These are phyloP conservation scores for Pythium brachiatum DNA, from an alignment of 352 stramenopile genomes.

Conservation along the genomic window DNA sequence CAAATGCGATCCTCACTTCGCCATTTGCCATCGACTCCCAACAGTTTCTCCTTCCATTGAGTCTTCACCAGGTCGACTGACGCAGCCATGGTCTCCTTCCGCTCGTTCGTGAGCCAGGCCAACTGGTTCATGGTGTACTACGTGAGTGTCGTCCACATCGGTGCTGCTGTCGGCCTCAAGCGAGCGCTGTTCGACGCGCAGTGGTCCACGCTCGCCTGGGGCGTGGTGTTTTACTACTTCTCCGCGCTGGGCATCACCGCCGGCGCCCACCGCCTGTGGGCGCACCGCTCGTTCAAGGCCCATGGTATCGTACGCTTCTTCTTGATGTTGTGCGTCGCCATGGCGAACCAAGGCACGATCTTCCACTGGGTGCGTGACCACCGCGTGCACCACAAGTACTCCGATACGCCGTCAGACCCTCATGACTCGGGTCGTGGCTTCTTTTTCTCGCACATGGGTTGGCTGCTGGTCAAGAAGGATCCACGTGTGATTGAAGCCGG, in stretches of 20 bases:
- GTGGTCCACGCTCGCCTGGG: constrained; percentile 86
- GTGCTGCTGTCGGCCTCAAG: constrained; percentile 83
- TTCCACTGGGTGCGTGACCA: constrained; percentile 98
- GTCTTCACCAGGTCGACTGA: background rate
- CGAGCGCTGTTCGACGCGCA: constrained; percentile 73
- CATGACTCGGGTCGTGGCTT: constrained; percentile 97
- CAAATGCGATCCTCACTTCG: background rate
- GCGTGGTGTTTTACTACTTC: constrained; percentile 94
- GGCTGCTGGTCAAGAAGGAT: constrained; percentile 98
- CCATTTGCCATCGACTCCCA: background rate
- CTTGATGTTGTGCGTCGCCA: constrained; percentile 98
- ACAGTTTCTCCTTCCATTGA: background rate
- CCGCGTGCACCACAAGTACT: constrained; percentile 99
- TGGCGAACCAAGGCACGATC: constrained; percentile 98
- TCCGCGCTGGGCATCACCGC: constrained; percentile 96
- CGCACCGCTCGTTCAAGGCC: constrained; percentile 96
- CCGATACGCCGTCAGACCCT: constrained; percentile 91
- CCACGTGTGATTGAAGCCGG: constrained; percentile 85
- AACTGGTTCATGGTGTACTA: constrained; percentile 99
- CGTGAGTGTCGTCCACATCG: constrained; percentile 91
- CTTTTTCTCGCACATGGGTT: constrained; percentile 99
- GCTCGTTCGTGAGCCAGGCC: constrained; percentile 80
- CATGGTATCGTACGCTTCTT: constrained; percentile 89
- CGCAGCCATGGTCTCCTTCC: constrained; percentile 44
- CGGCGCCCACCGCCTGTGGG: constrained; percentile 97